Percentiles rank a stretch among this genome's conserved stretches.
These are phyloP conservation scores for Tilletia indica DNA, from an alignment of 1,284 basidiomycete species.

Conservation along the genomic window DNA sequence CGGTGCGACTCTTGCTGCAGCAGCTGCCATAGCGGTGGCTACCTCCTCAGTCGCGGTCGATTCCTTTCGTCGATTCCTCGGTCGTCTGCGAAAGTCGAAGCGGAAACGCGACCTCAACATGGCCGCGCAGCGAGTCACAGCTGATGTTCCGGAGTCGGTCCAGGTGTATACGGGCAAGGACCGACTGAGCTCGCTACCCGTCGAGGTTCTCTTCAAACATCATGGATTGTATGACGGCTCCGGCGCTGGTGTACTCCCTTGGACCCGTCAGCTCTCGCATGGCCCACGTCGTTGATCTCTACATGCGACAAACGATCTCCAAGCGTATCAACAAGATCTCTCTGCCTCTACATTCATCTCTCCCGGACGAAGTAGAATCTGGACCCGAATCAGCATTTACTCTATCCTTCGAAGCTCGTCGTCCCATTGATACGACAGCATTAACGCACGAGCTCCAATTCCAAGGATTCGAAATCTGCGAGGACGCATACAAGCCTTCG, in stretches of 20 bases:
- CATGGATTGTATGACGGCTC: neutral
- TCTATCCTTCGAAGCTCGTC: constrained; percentile 10
- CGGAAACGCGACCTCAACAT: too few species aligned
- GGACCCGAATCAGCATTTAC: neutral
- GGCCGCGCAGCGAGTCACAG: neutral
- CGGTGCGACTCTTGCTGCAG: too few species aligned
- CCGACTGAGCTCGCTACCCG: neutral
- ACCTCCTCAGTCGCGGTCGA: too few species aligned
- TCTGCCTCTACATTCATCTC: neutral
- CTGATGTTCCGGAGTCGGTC: neutral
- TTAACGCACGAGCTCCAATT: constrained; percentile 8
- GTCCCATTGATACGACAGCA: constrained; percentile 6
- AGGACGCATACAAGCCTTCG: constrained; percentile 12
- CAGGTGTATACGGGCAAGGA: neutral
- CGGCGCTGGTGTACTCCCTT: neutral
- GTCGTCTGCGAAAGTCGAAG: too few species aligned
- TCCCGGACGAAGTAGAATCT: neutral
- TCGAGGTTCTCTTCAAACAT: constrained; percentile 1
- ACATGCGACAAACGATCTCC: neutral
- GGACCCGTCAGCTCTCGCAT: constrained; percentile 3
- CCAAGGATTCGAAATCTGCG: neutral
- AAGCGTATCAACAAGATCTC: neutral
- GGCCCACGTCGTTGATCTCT: neutral
- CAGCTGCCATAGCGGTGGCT: too few species aligned
- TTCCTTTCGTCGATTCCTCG: too few species aligned